Evolutionary conservation across 257 asterid species (phyloP), one percentile per base, ranked within the genome.

Genomic region (Coffea eugenioides): DNA sequence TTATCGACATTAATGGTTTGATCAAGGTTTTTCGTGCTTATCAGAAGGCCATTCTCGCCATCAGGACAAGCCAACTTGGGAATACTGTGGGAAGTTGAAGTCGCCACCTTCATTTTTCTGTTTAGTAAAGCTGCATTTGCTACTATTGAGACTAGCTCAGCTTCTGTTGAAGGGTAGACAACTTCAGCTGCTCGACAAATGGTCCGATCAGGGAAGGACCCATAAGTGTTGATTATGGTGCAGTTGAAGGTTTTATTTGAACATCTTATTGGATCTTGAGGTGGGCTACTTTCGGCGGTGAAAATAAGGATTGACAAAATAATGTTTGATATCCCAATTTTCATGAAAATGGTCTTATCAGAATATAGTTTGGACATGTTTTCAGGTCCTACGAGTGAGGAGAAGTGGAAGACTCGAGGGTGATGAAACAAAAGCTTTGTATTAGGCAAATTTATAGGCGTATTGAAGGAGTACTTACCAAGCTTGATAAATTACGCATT

Each of bases 31-130:
- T 80, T 89, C 0, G 97, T 92, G 88, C 94, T 92, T 59, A 92
- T 90, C 11, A 92, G n/a, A 27, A 88, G 18, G 4, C 94, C 94
- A 5, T 82, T 80, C 0, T 71, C 83, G 6, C 87, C 95, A 45
- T 76, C 95, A 0, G 87, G 92, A 75, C 94, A 92, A 2, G 85
- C 95, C 62, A 90, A 88, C 80, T 92, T 90, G 6, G 97, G 92
- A 0, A 90, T 90, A 82, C 92, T 92, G 80, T 92, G 97, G 10
- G 97, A 92, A 79, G 73, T 86, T 3, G 88, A 89, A 0, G 92
- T 92, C 0, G 79, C 89, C 4, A 88, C 95, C 64, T 87, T 92
- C 56, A 92, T 85, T 59, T 88, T 88, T 46, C 31, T 72, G 8
- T 62, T 77, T 23, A 80, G 48, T 75, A 21, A 61, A 15, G 90